A percentile compares a stretch with the other conserved stretches of the same genome.
Evolutionary conservation across 1,284 basidiomycete genomes (phyloP).

Genomic region (Trichosporon coremiiforme): DNA sequence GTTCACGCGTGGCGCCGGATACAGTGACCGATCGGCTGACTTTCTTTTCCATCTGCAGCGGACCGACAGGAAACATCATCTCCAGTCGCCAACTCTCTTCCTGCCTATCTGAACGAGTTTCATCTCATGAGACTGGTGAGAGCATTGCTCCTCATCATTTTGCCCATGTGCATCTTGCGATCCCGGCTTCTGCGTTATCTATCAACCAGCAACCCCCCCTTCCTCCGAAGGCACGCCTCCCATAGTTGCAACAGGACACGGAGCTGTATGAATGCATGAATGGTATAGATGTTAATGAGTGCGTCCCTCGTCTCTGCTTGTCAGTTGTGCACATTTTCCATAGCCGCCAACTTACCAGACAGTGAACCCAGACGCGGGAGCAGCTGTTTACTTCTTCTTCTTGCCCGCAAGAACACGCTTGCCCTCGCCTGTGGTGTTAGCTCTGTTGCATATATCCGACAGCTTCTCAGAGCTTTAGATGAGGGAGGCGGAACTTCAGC

Average conservation of each 20-base stretch:
- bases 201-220: no score
- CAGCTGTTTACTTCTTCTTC: slow-evolving; percentile 29
- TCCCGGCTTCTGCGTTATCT: no score
- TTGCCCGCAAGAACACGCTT: slow-evolving; percentile 24
- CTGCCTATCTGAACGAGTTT: background rate
- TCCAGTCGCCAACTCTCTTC: background rate
- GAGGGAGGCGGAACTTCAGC: no score
- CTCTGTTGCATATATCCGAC: background rate
- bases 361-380: background rate
- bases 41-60: background rate
- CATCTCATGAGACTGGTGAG: no score
- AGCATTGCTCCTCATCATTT: no score
- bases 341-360: background rate
- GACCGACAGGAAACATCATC: background rate
- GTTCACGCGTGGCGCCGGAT: slow-evolving; percentile 13
- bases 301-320: background rate
- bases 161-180: no score
- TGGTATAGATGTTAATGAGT: slow-evolving; percentile 18
- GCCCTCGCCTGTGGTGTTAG: slow-evolving; percentile 27
- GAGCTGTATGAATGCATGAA: slow-evolving; percentile 28
- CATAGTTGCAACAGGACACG: background rate
- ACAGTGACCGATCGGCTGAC: background rate
- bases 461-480: no score
- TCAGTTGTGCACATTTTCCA: background rate
- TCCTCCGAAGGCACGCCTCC: no score